phyloP scores from a whole-genome alignment of 306 rosid species.

The Chamaecrista fasciculata region DNA sequence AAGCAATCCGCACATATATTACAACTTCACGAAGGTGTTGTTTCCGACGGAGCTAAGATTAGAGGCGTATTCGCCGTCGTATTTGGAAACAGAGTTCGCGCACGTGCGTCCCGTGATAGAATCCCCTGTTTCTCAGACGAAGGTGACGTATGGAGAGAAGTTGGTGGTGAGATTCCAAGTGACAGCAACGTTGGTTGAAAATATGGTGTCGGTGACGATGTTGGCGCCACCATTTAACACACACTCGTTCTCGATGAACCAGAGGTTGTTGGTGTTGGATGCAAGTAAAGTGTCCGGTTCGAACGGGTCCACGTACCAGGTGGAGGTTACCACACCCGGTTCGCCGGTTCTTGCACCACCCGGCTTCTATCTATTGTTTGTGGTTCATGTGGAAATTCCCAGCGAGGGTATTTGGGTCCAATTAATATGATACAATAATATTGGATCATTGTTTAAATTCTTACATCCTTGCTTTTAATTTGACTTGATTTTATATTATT shows the following conservation, averaged over 20 bases:
- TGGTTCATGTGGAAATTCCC: slow-evolving; percentile 65
- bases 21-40: slow-evolving; percentile 46
- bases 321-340: slow-evolving; percentile 44
- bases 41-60: slow-evolving; percentile 59
- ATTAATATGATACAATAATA: slow-evolving; percentile 6
- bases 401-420: slow-evolving; percentile 79
- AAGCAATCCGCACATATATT: slow-evolving; percentile 56
- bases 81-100: slow-evolving; percentile 33
- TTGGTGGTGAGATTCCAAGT: slow-evolving; percentile 36
- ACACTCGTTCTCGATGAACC: slow-evolving; percentile 92
- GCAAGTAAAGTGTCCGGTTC: slow-evolving; percentile 21
- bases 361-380: slow-evolving; percentile 63
- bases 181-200: not conserved
- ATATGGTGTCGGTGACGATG: slow-evolving; percentile 50
- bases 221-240: slow-evolving; percentile 70
- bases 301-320: slow-evolving; percentile 31
- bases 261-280: slow-evolving; percentile 54
- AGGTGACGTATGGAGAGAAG: slow-evolving; percentile 29
- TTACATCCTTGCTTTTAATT: no score
- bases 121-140: slow-evolving; percentile 39
- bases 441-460: no score
- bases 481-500: not conserved
- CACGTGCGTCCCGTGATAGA: slow-evolving; percentile 39
- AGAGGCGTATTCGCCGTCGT: slow-evolving; percentile 51
- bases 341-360: slow-evolving; percentile 63